Conservation (phyloP, 495 filamentous ascomycete genomes). For the Pyronema domesticum region DNA sequence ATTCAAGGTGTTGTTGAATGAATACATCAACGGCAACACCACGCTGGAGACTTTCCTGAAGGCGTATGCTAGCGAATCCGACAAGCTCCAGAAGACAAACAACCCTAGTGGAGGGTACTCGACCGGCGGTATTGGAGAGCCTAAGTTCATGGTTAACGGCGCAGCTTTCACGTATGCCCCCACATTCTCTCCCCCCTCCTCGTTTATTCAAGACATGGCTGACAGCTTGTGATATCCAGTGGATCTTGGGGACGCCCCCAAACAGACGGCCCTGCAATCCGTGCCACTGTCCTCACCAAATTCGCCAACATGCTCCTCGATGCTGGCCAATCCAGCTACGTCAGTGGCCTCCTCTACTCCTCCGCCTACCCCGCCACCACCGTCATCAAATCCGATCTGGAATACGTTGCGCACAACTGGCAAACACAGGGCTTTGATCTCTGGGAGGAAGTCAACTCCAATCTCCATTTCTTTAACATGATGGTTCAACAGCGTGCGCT, state of each 20-base stretch:
- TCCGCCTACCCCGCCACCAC: constrained; percentile 38
- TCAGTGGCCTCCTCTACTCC: constrained; percentile 28
- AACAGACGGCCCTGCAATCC: constrained; percentile 50
- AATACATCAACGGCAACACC: constrained; percentile 38
- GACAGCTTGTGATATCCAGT: not conserved
- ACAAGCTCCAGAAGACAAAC: constrained; percentile 15
- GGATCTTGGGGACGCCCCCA: constrained; percentile 50
- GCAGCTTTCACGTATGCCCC: constrained; percentile 36
- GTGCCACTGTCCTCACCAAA: constrained; percentile 42
- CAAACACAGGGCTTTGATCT: constrained; percentile 40
- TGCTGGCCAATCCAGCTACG: constrained; percentile 12
- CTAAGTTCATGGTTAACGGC: constrained; percentile 43
- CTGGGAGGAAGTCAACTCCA: constrained; percentile 47
- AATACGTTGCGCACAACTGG: constrained; percentile 58
- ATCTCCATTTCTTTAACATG: constrained; percentile 42
- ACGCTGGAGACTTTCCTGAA: constrained; percentile 24
- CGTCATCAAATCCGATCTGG: constrained; percentile 46
- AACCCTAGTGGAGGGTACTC: constrained; percentile 15
- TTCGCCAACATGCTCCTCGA: constrained; percentile 17
- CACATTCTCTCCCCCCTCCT: not conserved
- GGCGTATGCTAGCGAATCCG: constrained; percentile 25
- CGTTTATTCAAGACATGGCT: not conserved
- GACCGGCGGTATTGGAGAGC: constrained; percentile 34
- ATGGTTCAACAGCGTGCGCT: constrained; percentile 36
- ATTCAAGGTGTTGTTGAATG: constrained; percentile 42